These are phyloP conservation scores for Pseudopyricularia javanii DNA, from an alignment of 2,329 filamentous ascomycete genomes.

Conservation along the genomic window DNA sequence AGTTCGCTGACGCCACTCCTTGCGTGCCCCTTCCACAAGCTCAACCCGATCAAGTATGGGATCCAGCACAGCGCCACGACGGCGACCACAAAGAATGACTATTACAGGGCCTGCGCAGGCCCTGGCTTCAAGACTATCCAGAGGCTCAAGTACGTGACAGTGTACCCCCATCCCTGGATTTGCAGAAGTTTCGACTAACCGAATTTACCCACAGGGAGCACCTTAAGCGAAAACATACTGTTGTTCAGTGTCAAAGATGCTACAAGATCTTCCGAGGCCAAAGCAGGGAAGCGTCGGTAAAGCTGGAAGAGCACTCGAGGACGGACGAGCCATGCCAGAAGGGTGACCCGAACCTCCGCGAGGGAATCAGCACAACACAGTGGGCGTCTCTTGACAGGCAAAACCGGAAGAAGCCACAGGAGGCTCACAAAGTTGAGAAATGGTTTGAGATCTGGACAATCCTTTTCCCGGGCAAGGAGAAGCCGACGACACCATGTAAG, in stretches of 20 bases:
- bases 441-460: constrained; percentile 17
- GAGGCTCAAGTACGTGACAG: constrained; percentile 12
- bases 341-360: constrained; percentile 10
- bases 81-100: constrained; percentile 8
- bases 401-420: constrained; percentile 14
- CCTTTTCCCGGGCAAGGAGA: constrained; percentile 9
- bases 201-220: constrained; percentile 10
- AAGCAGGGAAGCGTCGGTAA: constrained; percentile 6
- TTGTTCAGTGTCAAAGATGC: constrained; percentile 15
- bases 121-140: constrained; percentile 16
- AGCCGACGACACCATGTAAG: constrained; percentile 13
- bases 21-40: constrained; percentile 15
- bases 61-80: constrained; percentile 9
- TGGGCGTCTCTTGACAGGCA: constrained; percentile 14
- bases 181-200: neutral
- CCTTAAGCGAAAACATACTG: constrained; percentile 13
- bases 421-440: constrained; percentile 14
- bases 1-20: constrained; percentile 5
- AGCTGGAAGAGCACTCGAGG: constrained; percentile 10
- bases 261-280: constrained; percentile 10
- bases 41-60: constrained; percentile 13
- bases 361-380: constrained; percentile 13
- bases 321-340: constrained; percentile 9
- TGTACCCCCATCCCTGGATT: neutral
- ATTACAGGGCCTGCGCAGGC: constrained; percentile 13